phyloP scores from a whole-genome alignment of 345 rosid genomes.

The thale cress (Arabidopsis thaliana) region DNA sequence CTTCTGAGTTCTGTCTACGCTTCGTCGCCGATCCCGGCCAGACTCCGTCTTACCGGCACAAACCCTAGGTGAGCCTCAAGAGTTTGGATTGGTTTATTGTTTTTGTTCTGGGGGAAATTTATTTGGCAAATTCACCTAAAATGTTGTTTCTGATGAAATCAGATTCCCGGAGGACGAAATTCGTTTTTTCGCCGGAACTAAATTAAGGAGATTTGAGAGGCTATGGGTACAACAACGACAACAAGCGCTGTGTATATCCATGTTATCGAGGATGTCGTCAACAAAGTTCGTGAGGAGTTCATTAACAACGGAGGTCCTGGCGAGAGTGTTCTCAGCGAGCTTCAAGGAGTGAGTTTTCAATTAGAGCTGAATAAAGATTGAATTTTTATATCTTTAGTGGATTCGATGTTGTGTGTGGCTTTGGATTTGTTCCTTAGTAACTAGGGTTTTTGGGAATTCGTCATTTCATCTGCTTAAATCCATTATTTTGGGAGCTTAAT shows the following conservation, averaged over 20 bases:
- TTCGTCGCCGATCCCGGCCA: constrained; percentile 41
- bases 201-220: constrained; percentile 29
- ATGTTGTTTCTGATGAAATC: constrained; percentile 14
- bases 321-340: constrained; percentile 81
- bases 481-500: constrained; percentile 20
- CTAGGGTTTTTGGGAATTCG: constrained; percentile 49
- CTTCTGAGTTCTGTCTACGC: constrained; percentile 37
- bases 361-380: neutral
- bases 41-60: constrained; percentile 8
- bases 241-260: constrained; percentile 85
- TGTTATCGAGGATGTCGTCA: constrained; percentile 89
- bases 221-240: constrained; percentile 67
- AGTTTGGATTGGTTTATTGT: neutral
- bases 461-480: neutral
- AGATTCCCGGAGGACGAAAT: constrained; percentile 15
- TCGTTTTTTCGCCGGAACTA: constrained; percentile 1
- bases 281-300: constrained; percentile 95
- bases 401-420: neutral
- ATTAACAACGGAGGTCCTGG: constrained; percentile 81
- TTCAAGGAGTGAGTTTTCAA: constrained; percentile 73
- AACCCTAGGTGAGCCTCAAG: constrained; percentile 39
- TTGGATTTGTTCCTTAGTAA: constrained; percentile 45
- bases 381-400: constrained; percentile 8
- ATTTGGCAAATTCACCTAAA: neutral
- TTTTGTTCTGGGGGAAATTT: neutral